These are phyloP conservation scores for Rhodotorula mucilaginosa DNA, from an alignment of 1,284 basidiomycete species.

Conservation along the genomic window DNA sequence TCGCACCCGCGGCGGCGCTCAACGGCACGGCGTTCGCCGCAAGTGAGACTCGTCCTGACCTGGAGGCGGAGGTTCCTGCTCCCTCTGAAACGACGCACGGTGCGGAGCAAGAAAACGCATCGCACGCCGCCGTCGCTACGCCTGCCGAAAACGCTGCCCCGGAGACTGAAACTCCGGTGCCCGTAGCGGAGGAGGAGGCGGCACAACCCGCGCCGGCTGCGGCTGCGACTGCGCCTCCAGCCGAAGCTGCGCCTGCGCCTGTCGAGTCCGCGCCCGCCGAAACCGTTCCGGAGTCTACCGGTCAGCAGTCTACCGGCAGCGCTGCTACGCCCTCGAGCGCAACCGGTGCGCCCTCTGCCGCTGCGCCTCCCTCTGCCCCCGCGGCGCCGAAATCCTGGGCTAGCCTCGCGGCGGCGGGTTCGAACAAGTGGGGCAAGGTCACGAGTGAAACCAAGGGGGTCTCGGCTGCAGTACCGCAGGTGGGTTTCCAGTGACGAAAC, in stretches of 20 bases:
- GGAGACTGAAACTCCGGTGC: slow-evolving; percentile 3
- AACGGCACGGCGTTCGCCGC: slow-evolving; percentile 5
- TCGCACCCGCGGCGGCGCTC: slow-evolving; percentile 24
- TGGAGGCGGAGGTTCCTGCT: not conserved
- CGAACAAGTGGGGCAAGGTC: slow-evolving; percentile 67
- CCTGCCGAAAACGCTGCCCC: not conserved
- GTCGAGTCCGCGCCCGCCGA: slow-evolving; percentile 2
- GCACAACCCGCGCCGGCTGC: slow-evolving; percentile 44
- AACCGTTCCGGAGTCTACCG: not conserved
- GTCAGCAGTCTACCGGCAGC: not conserved
- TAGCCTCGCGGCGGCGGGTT: slow-evolving; percentile 75
- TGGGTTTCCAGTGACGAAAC: not conserved
- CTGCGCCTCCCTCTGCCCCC: slow-evolving; percentile 56
- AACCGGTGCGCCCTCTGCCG: slow-evolving; percentile 45
- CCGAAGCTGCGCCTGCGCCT: slow-evolving; percentile 6
- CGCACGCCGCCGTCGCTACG: no score
- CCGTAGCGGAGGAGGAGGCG: slow-evolving; percentile 28
- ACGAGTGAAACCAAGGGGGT: slow-evolving; percentile 21
- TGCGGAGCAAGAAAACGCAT: no score
- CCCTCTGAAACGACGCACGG: not conserved
- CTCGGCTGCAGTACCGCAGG: slow-evolving; percentile 20
- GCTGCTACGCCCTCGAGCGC: slow-evolving; percentile 41
- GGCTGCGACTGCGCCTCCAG: slow-evolving; percentile 41
- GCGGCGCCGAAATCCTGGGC: slow-evolving; percentile 78
- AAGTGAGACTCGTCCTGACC: not conserved